These are phyloP conservation scores for Sphaerostilbella broomeana DNA, from an alignment of 2,329 filamentous ascomycete species.

Conservation along the genomic window DNA sequence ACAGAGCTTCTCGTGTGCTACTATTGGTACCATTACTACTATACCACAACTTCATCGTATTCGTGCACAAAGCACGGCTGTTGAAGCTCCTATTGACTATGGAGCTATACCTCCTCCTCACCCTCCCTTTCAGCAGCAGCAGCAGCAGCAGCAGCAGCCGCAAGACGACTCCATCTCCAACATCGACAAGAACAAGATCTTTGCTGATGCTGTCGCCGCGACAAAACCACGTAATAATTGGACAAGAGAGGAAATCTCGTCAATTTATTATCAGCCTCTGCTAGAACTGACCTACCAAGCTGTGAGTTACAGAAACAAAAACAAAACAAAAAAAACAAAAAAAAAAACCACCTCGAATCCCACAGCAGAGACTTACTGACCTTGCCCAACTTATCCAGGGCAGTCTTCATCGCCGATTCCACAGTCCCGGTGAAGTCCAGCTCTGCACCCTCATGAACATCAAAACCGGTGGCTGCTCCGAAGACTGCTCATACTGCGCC, in stretches of 20 bases:
- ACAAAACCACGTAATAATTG: constrained; percentile 62
- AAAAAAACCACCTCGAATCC: neutral
- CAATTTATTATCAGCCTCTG: constrained; percentile 75
- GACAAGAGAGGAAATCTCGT: constrained; percentile 73
- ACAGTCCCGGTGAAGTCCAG: constrained; percentile 76
- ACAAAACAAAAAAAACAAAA: too few species aligned
- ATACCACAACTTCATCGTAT: neutral
- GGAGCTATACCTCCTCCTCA: constrained; percentile 8
- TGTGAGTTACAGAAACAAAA: too few species aligned
- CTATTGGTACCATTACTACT: too few species aligned
- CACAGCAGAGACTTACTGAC: too few species aligned
- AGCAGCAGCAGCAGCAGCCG: constrained; percentile 1
- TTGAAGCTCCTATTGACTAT: constrained; percentile 9
- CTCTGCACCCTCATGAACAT: constrained; percentile 96
- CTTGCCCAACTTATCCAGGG: too few species aligned
- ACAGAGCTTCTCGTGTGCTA: too few species aligned
- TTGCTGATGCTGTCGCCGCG: constrained; percentile 52
- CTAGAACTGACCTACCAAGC: constrained; percentile 72
- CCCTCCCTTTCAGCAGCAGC: constrained; percentile 3
- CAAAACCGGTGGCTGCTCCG: constrained; percentile 86
- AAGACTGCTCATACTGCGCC: constrained; percentile 90
- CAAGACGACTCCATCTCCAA: neutral
- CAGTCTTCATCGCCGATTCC: constrained; percentile 75
- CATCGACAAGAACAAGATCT: constrained; percentile 25
- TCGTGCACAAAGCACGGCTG: constrained; percentile 11